Base-by-base conservation (phyloP, 2,329 filamentous ascomycete species). In the Nannizziopsis arthrosporioides region DNA sequence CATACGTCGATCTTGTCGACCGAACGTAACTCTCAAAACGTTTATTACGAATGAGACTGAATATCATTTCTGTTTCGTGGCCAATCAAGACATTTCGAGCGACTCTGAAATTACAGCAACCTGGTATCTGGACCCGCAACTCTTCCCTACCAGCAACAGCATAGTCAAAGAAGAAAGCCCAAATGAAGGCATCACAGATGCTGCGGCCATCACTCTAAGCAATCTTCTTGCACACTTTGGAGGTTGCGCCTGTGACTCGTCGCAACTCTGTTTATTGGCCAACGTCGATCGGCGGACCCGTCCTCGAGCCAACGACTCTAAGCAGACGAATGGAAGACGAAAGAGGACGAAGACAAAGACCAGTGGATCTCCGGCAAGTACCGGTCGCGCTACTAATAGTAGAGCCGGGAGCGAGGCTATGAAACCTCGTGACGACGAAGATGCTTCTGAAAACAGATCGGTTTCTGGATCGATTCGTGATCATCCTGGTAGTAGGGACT, bases 1-100 rank as follows among this genome's bases (percentile, higher is more conserved):
- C 61, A 81, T 93, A n/a, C 80, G 92, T 49, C 80, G 90, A 55
- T 96, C 92, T 59, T 98, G 92, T 69, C 80, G 78, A 52, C 86
- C 92, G 1, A 98, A 96, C 60, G 80, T 92, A n/a, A 76, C 78
- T 30, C 73, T 96, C 57, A 89, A 92, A 61, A 93, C 89, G 0
- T 85, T 88, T 55, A 77, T 95, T 42, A 85, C 85, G 1, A 81
- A 80, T 41, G 75, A 77, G 2, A 81, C 80, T 1, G 82, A 90
- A 55, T 94, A 90, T 60, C 86, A 92, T 61, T 94, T 96, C 64
- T 95, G 90, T 77, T 82, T 95, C 54, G 80, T 94, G 51, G 88
- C 87, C 57, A 85, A 85, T 56, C 77, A 84, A 46, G 75, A 82
- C 34, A 88, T 96, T 48, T 66, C 74, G 12, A 71, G 79, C n/a